A percentile compares a stretch with the other conserved stretches of the same genome.
Conservation (phyloP, 2,329 filamentous ascomycete species). For the Sclerotinia subarctica region DNA sequence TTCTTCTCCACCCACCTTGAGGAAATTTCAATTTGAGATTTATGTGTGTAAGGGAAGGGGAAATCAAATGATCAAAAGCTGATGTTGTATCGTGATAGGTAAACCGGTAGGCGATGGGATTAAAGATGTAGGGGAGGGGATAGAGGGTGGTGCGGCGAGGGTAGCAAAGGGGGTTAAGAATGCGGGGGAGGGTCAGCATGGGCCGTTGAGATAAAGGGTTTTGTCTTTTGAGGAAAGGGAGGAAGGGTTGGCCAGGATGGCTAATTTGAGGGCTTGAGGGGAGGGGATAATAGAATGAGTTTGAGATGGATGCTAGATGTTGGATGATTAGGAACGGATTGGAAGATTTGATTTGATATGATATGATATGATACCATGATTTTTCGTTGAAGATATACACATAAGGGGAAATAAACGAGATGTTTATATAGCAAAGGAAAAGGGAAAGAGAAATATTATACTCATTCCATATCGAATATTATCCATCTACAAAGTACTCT, state of each 20-base stretch:
- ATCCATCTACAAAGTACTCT: background rate
- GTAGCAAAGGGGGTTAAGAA: constrained; percentile 31
- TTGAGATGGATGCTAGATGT: too few relatives aligned
- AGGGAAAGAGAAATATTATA: too few relatives aligned
- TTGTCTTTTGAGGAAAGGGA: background rate
- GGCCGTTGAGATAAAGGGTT: constrained; percentile 7
- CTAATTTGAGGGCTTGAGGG: too few relatives aligned
- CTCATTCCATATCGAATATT: background rate
- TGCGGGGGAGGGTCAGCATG: constrained; percentile 30
- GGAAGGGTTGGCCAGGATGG: too few relatives aligned
- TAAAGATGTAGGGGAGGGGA: constrained; percentile 29
- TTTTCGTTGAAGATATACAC: background rate
- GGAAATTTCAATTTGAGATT: too few relatives aligned
- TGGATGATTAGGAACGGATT: background rate
- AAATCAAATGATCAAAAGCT: too few relatives aligned
- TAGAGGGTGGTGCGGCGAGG: constrained; percentile 30
- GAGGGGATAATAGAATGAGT: too few relatives aligned
- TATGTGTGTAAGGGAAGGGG: too few relatives aligned
- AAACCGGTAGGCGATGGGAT: constrained; percentile 33
- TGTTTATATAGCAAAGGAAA: background rate
- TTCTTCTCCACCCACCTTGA: too few relatives aligned
- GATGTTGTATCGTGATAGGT: too few relatives aligned
- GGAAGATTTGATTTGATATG: background rate
- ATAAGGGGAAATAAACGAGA: background rate
- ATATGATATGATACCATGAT: background rate